Base-by-base conservation (phyloP, 305 asterid genomes). In the Solanum hybrid region DNA sequence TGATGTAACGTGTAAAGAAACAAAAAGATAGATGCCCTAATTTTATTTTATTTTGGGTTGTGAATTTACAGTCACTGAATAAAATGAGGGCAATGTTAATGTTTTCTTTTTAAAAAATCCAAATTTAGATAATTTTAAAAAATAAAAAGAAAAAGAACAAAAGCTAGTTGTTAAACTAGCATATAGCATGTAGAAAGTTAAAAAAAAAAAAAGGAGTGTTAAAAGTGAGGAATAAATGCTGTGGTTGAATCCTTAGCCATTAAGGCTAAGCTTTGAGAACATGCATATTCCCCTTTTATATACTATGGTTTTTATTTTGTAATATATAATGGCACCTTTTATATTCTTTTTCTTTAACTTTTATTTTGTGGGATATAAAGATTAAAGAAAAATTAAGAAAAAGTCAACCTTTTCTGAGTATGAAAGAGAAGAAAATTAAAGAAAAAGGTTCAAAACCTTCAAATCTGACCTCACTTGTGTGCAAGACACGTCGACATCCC, bases 181-280 rank as follows among this genome's bases (percentile, higher is more conserved):
- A 81, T 83, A 57, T 83, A 20, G 26, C 28, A 84, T 31, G 74
- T 29, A 46, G 20, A 84, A 84, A 29, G 87, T 84, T 18, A 46
- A 0, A 29, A 84, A 84, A 29, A 84, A 84, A 57, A 20, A 61
- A 61, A 7, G 2, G 39, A 29, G 28, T 29, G 74, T 46, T 83
- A 29, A 84, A 84, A 84, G 74, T 84, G 31, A 26, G 73, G 87
- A 84, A 84, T 51, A 84, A 51, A 84, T 84, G 42, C 42, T 51
- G 40, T 51, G 87, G 75, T 84, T 84, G 87, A 51, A 84, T 84
- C 20, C 87, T 84, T 84, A 84, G 12, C 87, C 87, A 31, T 84
- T 84, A 84, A 84, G 87, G 40, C 75, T 51, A 31, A 51, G 31
- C 40, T 46, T 84, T 51, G 87, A 84, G 87, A 84, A 84, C 87